Evolutionary conservation across 2,329 filamentous ascomycete species (phyloP), one percentile per base, ranked within the genome.

Genomic region (Geosmithia morbida): DNA sequence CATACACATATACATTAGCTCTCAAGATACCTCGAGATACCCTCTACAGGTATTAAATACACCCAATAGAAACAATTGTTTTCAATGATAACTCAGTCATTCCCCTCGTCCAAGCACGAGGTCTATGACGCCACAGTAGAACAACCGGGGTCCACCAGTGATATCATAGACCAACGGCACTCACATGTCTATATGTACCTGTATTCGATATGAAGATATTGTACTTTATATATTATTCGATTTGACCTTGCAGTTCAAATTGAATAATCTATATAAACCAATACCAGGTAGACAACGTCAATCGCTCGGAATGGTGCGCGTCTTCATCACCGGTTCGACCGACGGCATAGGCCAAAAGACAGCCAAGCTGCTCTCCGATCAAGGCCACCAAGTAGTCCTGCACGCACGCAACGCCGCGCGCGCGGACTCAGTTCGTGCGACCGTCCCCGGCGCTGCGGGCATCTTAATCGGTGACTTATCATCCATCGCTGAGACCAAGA

Each of bases 311-410:
- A 55, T 56, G 55, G 53, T 47, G 18, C 54, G 54, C 18, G 52
- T 56, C 42, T 52, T 56, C 43, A 56, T 56, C 30, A 56, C 55
- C 3, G 55, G 55, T 6, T 56, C 55, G 22, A 51, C 52, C 20
- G 55, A 56, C n/a, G 55, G 55, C 41, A 52, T 56, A 33, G 55
- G 54, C 46, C 48, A 55, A 19, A 53, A 52, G 40, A 45, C 54
- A 37, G 54, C 55, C 33, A 53, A 53, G 19, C 54, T 55, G 30
- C 54, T 56, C 3, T 45, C 54, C 16, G 48, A 56, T 19, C 52
- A 51, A 18, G 52, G 51, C 18, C 51, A 56, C 43, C 48, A 49
- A 13, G 55, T 56, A 44, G 53, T 52, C 43, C 54, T 56, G 20
- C 55, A 56, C 33, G 54, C 53, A 1, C 52, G 54, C 10, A 56